Evolutionary conservation across 345 rosid genomes (phyloP).

Genomic region (Luvunga scandens): DNA sequence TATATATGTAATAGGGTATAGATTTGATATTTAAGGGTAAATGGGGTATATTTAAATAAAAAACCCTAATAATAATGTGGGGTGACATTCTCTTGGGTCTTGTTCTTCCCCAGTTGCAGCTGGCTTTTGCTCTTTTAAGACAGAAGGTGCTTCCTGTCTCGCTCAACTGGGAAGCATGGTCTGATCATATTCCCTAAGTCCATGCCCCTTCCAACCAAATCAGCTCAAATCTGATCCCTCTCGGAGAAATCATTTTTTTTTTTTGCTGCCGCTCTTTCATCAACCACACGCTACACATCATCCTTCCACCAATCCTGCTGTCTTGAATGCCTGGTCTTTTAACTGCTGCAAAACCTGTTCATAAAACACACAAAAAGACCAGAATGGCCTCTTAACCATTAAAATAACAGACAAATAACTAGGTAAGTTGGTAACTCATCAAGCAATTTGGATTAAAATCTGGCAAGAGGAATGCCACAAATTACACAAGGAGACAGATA

Average conservation of each 20-base stretch:
- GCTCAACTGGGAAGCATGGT: conserved; percentile 57
- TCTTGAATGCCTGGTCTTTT: conserved; percentile 19
- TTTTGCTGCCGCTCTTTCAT: conserved; percentile 48
- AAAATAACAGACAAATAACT: background rate
- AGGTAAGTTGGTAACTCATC: background rate
- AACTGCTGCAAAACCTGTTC: conserved; percentile 49
- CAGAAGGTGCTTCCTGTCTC: conserved; percentile 15
- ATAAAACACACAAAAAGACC: background rate
- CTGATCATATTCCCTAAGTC: conserved; percentile 77
- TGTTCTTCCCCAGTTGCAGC: background rate
- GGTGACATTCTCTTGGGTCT: background rate
- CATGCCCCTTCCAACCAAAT: conserved; percentile 61
- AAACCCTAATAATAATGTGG: background rate
- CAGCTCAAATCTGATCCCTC: conserved; percentile 70
- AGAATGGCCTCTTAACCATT: conserved; percentile 24
- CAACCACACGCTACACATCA: conserved; percentile 44
- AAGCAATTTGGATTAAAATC: background rate
- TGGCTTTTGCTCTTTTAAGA: conserved; percentile 11
- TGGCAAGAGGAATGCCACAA: background rate
- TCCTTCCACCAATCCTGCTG: conserved; percentile 60
- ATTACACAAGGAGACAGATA: background rate
- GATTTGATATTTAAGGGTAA: too few relatives aligned
- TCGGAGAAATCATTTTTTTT: conserved; percentile 57
- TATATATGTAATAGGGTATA: too few relatives aligned
- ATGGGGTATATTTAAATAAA: too few relatives aligned